Evolutionary conservation across 2,329 filamentous ascomycete species (phyloP).

Genomic region (Torrubiella hemipterigena): DNA sequence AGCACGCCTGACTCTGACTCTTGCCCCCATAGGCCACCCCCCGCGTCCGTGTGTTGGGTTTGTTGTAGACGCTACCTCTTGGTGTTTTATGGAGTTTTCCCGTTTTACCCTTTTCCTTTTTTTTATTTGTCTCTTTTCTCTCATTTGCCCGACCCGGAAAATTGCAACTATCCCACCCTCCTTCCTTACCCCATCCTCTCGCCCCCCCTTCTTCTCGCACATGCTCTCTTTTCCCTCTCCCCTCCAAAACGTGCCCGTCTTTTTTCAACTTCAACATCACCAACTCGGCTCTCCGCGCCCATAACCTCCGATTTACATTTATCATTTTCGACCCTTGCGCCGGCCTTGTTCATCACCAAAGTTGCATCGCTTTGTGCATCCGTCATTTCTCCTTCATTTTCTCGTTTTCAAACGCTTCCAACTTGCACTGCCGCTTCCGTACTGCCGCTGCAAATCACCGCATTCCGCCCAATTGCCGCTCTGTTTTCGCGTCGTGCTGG

Average conservation of each 20-base stretch:
- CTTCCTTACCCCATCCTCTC: slow-evolving; percentile 2
- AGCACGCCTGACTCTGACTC: no score
- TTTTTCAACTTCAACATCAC: slow-evolving; percentile 17
- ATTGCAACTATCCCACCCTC: slow-evolving; percentile 5
- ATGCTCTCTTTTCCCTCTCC: slow-evolving; percentile 5
- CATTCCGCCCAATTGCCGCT: not conserved
- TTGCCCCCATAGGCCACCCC: not conserved
- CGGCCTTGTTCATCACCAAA: slow-evolving; percentile 23
- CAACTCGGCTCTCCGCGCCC: slow-evolving; percentile 17
- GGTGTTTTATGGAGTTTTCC: not conserved
- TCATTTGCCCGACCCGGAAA: no score
- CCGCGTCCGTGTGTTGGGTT: no score
- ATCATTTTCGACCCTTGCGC: slow-evolving; percentile 27
- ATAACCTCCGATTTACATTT: slow-evolving; percentile 20
- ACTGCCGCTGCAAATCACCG: slow-evolving; percentile 11
- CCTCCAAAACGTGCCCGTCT: no score
- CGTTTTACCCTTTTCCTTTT: not conserved
- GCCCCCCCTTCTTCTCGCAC: slow-evolving; percentile 4
- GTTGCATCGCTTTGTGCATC: slow-evolving; percentile 20
- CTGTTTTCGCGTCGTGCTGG: slow-evolving; percentile 5
- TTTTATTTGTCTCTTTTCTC: not conserved
- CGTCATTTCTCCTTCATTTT: slow-evolving; percentile 16
- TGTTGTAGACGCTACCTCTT: no score
- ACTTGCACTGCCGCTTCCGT: slow-evolving; percentile 7
- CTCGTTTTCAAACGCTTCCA: slow-evolving; percentile 10